Evolutionary conservation across 768 basidiomycete genomes (phyloP), one percentile per base, ranked within the genome.

Genomic region (Multifurca ochricompacta): DNA sequence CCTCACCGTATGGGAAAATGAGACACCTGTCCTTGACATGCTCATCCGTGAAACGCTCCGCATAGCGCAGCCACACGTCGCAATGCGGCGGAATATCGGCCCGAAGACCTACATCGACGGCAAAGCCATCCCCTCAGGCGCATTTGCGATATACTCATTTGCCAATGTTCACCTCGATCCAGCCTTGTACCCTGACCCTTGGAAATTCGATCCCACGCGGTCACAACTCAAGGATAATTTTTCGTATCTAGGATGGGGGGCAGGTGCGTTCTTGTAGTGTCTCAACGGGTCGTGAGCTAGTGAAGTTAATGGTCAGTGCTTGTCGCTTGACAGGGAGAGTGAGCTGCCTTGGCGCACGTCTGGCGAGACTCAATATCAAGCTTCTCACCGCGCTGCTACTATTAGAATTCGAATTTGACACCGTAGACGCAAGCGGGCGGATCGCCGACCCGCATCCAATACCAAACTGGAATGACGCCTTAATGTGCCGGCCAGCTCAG

Each of bases 401-500:
- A 21, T 69, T 87, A 44, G 79, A 79, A 27, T 85, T 81, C 64
- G 77, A 78, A 57, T 78, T 82, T 65, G 69, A 68, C 39, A 68
- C 82, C 53, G 77, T 86, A 13, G 80, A 87, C 63, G 67, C 67
- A 32, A 64, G 59, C 25, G 86, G 83, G 32, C 69, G 71, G 59
- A 68, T 68, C 6, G 70, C 72, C 6, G 65, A 67, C 49, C 66
- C 70, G 21, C 68, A 73, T 9, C 84, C 85, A 31, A 73, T 66
- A 34, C 87, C 87, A 9, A 83, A 89, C 63, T 88, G 87, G 87
- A 88, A 89, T 67, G 85, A 88, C 65, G 78, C 78, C 54, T 73
- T 86, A 39, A 70, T 80, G 53, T 86, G 85, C 67, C 77, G 81
- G 40, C 85, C 85, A 5, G 72, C 76, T 48, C 66, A 71, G 48